Conservation (phyloP, 179 eudicot genomes). For the Sideroxylon spinosum region DNA sequence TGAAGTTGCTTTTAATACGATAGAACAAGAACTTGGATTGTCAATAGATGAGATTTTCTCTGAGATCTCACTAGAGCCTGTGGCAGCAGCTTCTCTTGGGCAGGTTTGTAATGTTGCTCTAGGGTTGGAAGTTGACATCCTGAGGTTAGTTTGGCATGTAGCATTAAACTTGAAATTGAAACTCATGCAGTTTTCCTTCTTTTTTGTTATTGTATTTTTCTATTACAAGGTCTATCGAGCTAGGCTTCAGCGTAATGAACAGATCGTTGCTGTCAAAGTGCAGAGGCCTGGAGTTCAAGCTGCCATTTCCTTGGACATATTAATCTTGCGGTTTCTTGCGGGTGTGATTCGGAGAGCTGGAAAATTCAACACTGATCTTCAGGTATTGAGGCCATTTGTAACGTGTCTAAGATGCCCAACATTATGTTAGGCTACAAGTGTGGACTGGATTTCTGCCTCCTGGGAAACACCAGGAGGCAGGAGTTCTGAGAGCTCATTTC, state of each 20-base stretch:
- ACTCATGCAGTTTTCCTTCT: conserved; percentile 1
- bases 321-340: conserved; percentile 74
- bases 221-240: conserved; percentile 79
- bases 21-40: conserved; percentile 79
- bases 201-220: background rate
- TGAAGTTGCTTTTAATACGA: conserved; percentile 70
- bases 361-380: conserved; percentile 88
- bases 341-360: conserved; percentile 70
- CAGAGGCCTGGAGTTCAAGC: conserved; percentile 98
- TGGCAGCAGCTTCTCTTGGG: conserved; percentile 98
- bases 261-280: conserved; percentile 88
- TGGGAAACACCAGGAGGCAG: background rate
- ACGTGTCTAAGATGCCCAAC: background rate
- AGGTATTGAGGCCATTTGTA: conserved; percentile 39
- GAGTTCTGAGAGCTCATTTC: background rate
- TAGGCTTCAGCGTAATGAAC: conserved; percentile 55
- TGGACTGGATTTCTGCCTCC: background rate
- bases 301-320: conserved; percentile 85
- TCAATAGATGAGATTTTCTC: conserved; percentile 72
- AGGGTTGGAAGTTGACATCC: background rate
- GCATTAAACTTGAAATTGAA: background rate
- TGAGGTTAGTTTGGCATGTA: conserved; percentile 1
- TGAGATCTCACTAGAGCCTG: conserved; percentile 81
- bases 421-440: background rate
- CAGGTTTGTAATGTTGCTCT: conserved; percentile 48